Conservation (phyloP, 345 rosid species). For the Populus deltoides region DNA sequence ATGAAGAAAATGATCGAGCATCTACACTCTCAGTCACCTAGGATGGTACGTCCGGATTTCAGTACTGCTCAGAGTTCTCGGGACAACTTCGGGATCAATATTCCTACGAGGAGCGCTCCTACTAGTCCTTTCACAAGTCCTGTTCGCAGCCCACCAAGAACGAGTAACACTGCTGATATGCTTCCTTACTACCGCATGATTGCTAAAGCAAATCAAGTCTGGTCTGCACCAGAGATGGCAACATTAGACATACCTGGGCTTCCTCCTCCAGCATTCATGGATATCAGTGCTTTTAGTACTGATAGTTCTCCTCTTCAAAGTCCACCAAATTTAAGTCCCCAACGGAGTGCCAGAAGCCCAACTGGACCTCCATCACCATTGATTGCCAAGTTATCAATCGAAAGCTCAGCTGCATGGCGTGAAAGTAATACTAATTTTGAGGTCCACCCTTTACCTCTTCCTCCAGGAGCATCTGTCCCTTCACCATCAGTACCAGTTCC, state of each 20-base stretch:
- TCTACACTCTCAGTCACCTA: constrained; percentile 24
- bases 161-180: constrained; percentile 28
- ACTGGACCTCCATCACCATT: constrained; percentile 54
- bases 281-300: constrained; percentile 41
- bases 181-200: constrained; percentile 38
- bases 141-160: constrained; percentile 51
- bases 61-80: constrained; percentile 27
- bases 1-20: constrained; percentile 40
- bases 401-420: constrained; percentile 33
- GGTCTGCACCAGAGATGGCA: constrained; percentile 88
- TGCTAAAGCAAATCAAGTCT: constrained; percentile 53
- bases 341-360: constrained; percentile 39
- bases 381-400: constrained; percentile 43
- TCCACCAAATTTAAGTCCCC: constrained; percentile 58
- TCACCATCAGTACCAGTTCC: constrained; percentile 39
- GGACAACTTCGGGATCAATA: constrained; percentile 41
- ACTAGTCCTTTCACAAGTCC: constrained; percentile 64
- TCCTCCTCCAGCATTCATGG: constrained; percentile 60
- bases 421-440: constrained; percentile 37
- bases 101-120: constrained; percentile 64
- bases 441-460: constrained; percentile 88
- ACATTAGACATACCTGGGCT: constrained; percentile 43
- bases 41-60: constrained; percentile 24
- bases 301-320: constrained; percentile 76
- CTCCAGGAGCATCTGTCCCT: constrained; percentile 65